Conservation (phyloP, 345 rosid genomes). For the Theobroma cacao region DNA sequence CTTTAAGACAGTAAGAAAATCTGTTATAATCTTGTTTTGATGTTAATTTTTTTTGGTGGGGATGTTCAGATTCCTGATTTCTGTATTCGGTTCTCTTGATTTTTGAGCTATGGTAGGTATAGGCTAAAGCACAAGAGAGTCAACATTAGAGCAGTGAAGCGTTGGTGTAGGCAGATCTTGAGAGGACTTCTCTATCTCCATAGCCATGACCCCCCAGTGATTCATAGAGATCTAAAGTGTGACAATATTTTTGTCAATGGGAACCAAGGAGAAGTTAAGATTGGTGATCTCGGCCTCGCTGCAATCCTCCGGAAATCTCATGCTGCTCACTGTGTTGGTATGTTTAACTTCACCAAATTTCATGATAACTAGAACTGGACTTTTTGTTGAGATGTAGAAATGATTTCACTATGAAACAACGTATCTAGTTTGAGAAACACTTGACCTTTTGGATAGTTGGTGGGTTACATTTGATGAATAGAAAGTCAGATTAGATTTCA, state of each 20-base stretch:
- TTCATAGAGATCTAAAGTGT: constrained; percentile 96
- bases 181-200: constrained; percentile 82
- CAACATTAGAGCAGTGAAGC: constrained; percentile 83
- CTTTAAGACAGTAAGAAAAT: constrained; percentile 75
- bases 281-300: constrained; percentile 97
- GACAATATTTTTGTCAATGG: constrained; percentile 94
- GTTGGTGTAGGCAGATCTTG: constrained; percentile 95
- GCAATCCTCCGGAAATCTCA: constrained; percentile 83
- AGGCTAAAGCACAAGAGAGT: constrained; percentile 85
- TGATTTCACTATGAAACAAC: background rate
- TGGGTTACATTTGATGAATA: constrained; percentile 5
- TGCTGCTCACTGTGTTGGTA: constrained; percentile 95
- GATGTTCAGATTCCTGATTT: constrained; percentile 15
- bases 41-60: constrained; percentile 11
- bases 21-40: constrained; percentile 7
- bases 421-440: background rate
- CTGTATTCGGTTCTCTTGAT: background rate
- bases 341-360: constrained; percentile 7
- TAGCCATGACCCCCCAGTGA: constrained; percentile 85
- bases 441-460: background rate
- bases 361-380: background rate
- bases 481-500: background rate
- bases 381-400: background rate
- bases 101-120: constrained; percentile 39
- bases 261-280: constrained; percentile 95